Base-by-base conservation (phyloP, 257 asterid genomes). In the Plectranthus barbatus region DNA sequence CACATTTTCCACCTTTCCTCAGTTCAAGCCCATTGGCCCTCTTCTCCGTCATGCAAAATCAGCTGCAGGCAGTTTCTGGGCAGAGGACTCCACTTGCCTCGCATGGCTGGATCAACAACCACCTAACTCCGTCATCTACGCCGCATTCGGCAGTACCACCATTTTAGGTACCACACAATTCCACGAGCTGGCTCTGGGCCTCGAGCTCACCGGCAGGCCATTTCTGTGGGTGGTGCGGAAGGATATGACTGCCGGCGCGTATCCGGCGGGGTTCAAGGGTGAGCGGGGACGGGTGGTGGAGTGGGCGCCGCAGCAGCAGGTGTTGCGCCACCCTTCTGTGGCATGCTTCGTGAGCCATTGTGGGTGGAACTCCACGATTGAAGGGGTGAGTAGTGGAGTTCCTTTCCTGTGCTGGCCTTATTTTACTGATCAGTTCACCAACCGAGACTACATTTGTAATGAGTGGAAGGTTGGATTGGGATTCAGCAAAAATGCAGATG, bases 321-420 rank as follows among this genome's bases (percentile, higher is more conserved):
- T n/a, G n/a, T n/a, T n/a, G n/a, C n/a, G n/a, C n/a, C n/a, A n/a
- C n/a, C n/a, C n/a, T n/a, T n/a, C n/a, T n/a, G n/a, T n/a, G n/a
- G n/a, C n/a, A n/a, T n/a, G n/a, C n/a, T n/a, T n/a, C n/a, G n/a
- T n/a, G n/a, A n/a, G n/a, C n/a, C n/a, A n/a, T n/a, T n/a, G n/a
- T n/a, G n/a, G n/a, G n/a, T n/a, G n/a, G n/a, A n/a, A n/a, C n/a
- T n/a, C n/a, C n/a, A n/a, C n/a, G n/a, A n/a, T n/a, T 31, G 65
- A 13, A 82, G 92, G 92, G 80, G 77, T 0, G 84, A 83, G 4
- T 88, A 80, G 51, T 79, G 76, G 37, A 6, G 53, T 81, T 12
- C 86, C 88, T 21, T 59, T 81, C 56, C 46, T 81, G 12, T 84
- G 86, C 50, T 84, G 88, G 86, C 91, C 91, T 4, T 81, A 77